phyloP scores from a whole-genome alignment of 2,329 filamentous ascomycete genomes.

The Sclerotiophoma versabilis region DNA sequence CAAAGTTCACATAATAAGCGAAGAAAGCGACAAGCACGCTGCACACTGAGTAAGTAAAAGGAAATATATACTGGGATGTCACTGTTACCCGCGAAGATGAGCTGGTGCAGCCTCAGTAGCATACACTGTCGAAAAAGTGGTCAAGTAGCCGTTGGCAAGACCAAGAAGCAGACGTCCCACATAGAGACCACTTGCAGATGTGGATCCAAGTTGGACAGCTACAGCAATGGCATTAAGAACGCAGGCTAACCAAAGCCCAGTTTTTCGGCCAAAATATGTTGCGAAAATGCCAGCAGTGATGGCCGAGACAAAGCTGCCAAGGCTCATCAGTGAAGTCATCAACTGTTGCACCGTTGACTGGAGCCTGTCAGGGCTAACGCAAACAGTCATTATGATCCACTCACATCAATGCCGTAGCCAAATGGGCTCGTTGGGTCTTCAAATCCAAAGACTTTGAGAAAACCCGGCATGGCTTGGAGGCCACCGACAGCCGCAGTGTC shows the following conservation, averaged over 20 bases:
- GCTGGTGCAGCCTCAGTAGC: constrained; percentile 52
- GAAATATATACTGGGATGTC: background rate
- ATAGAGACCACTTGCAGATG: constrained; percentile 42
- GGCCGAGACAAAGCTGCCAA: constrained; percentile 60
- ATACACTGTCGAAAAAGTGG: constrained; percentile 62
- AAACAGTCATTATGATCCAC: constrained; percentile 11
- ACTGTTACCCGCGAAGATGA: constrained; percentile 40
- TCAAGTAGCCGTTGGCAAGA: constrained; percentile 53
- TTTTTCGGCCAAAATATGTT: constrained; percentile 56
- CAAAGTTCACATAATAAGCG: constrained; percentile 59
- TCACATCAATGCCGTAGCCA: constrained; percentile 54
- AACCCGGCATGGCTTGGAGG: constrained; percentile 53
- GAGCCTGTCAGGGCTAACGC: background rate
- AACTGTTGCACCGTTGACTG: constrained; percentile 61
- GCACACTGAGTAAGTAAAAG: constrained; percentile 36
- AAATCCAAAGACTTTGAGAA: constrained; percentile 60
- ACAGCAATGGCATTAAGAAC: constrained; percentile 53
- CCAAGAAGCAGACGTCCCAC: constrained; percentile 52
- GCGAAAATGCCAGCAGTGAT: constrained; percentile 58
- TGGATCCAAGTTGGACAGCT: constrained; percentile 28
- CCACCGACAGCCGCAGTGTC: constrained; percentile 57
- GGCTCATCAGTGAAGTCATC: constrained; percentile 60
- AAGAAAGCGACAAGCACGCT: constrained; percentile 55
- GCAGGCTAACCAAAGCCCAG: constrained; percentile 58
- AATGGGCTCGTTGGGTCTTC: constrained; percentile 46